phyloP scores from a whole-genome alignment of 2,329 filamentous ascomycete species.

The Pseudogymnoascus sp. region DNA sequence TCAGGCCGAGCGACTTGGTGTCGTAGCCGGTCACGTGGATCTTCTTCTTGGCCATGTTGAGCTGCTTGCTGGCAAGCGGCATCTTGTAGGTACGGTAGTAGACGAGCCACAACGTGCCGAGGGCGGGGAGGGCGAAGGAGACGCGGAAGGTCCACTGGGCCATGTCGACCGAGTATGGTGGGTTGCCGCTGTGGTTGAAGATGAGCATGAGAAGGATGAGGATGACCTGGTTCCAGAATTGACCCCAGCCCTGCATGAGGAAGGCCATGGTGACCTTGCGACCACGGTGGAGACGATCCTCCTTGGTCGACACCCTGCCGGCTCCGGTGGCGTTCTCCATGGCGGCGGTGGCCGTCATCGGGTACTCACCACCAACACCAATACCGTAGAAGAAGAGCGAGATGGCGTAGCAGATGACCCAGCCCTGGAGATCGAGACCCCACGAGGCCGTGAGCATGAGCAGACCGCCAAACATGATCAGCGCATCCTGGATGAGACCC shows the following conservation, averaged over 20 bases:
- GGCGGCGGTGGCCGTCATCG: constrained; percentile 90
- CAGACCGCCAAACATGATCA: constrained; percentile 89
- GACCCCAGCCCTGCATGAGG: constrained; percentile 97
- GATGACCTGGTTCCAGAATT: constrained; percentile 86
- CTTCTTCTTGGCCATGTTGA: constrained; percentile 77
- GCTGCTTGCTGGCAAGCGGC: constrained; percentile 76
- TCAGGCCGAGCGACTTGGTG: constrained; percentile 68
- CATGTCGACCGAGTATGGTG: constrained; percentile 68
- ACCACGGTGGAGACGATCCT: constrained; percentile 90
- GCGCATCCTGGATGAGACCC: constrained; percentile 90
- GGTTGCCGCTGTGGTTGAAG: constrained; percentile 61
- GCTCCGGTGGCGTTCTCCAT: constrained; percentile 86
- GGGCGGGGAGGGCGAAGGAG: constrained; percentile 82
- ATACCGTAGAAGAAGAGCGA: constrained; percentile 85
- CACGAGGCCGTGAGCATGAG: constrained; percentile 87
- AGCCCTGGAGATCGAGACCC: constrained; percentile 79
- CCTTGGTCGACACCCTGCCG: constrained; percentile 73
- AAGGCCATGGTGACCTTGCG: constrained; percentile 94
- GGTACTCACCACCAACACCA: constrained; percentile 78
- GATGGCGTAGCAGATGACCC: constrained; percentile 96
- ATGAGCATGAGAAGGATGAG: constrained; percentile 80
- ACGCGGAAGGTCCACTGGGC: constrained; percentile 88
- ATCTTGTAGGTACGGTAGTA: constrained; percentile 97
- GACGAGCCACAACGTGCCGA: constrained; percentile 87
- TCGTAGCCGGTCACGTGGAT: constrained; percentile 87